Evolutionary conservation across 2,329 filamentous ascomycete species (phyloP).

Genomic region (Fusarium cicatricum): DNA sequence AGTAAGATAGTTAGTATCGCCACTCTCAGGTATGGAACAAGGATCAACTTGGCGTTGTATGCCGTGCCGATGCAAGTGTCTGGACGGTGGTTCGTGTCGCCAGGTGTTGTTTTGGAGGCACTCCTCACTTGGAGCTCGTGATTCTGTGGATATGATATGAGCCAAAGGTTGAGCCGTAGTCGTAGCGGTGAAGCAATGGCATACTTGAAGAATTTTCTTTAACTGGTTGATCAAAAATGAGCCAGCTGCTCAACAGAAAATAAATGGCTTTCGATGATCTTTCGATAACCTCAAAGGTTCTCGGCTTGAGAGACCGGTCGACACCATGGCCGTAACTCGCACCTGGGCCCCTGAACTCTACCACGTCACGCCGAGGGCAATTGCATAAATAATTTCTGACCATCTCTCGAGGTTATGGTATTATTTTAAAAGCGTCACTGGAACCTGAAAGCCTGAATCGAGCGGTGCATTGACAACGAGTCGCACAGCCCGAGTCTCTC

Average conservation of each 20-base stretch:
- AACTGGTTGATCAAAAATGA: not conserved
- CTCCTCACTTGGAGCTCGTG: too few relatives aligned
- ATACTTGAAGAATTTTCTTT: not conserved
- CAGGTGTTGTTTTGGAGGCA: too few relatives aligned
- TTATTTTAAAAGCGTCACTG: not conserved
- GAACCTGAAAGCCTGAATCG: not conserved
- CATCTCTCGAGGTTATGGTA: too few relatives aligned
- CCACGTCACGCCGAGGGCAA: constrained; percentile 1
- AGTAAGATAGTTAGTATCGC: too few relatives aligned
- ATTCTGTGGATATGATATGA: too few relatives aligned
- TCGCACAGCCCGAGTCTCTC: constrained; percentile 1
- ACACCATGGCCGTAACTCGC: constrained; percentile 18
- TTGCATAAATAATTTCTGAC: not conserved
- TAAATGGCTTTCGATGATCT: not conserved
- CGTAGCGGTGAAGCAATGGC: not conserved
- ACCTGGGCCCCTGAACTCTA: constrained; percentile 20
- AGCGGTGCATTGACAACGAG: constrained; percentile 6
- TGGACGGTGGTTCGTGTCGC: too few relatives aligned
- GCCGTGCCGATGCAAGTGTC: too few relatives aligned
- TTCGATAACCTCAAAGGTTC: constrained; percentile 4
- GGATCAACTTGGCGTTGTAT: too few relatives aligned
- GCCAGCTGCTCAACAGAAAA: not conserved
- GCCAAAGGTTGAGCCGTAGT: not conserved
- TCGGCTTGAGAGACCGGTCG: constrained; percentile 20
- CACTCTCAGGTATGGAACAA: too few relatives aligned